Evolutionary conservation across 2,329 filamentous ascomycete species (phyloP), one percentile per base, ranked within the genome.

Genomic region (Phialemonium atrogriseum): DNA sequence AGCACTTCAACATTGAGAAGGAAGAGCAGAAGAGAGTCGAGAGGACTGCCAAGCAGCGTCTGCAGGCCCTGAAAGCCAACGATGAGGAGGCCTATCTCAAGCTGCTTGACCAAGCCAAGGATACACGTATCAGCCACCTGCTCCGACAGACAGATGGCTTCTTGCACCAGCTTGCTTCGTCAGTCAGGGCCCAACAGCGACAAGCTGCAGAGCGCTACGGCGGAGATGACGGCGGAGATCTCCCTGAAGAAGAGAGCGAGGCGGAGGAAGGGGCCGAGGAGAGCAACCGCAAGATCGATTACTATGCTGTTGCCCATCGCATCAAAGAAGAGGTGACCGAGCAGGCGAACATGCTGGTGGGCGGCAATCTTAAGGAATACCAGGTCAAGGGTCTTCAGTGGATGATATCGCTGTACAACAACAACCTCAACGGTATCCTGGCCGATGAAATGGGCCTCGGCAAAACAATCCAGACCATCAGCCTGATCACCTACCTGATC

Each of bases 361-460:
- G 91, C 54, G 91, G 91, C 52, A 84, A 69, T 9, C 69, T 98
- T 44, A 98, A 98, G 59, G 91, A 98, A 56, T 98, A 98, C 60
- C 91, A 98, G 62, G 46, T 98, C 60, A 96, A 95, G 77, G 91
- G 91, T 72, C 66, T 98, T 28, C 89, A 98, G 58, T 98, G 91
- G 91, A 98, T 98, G 91, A 80, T 98, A 39, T 98, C 91, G 10
- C 72, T 98, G 10, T 98, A 96, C 73, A 98, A 98, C 78, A 98
- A 98, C 69, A 98, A 95, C 60, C 75, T 98, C 44, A 98, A 98
- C 57, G 91, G 91, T 73, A 96, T 98, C 44, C 68, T 98, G 48
- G 91, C 91, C 37, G 91, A 98, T 51, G 91, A 98, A 62, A 98
- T 98, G 91, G 91, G 91, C 80, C 84, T 98, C 43, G 91, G 91